phyloP scores from a whole-genome alignment of 1,284 basidiomycete genomes.

The Trichosporon sp. region DNA sequence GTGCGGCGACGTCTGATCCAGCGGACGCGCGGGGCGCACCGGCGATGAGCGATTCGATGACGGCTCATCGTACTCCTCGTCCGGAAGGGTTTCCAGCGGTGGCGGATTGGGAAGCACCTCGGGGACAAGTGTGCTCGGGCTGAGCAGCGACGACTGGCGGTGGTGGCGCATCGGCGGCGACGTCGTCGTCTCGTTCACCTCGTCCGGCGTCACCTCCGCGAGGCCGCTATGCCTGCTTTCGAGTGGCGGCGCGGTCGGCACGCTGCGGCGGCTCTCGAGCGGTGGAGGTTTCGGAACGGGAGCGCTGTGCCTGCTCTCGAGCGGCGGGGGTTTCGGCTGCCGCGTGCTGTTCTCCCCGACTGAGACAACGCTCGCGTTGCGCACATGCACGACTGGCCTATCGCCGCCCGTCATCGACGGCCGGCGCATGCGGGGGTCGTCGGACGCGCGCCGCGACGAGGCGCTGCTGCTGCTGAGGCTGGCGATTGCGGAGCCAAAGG shows the following conservation, averaged over 20 bases:
- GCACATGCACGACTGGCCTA: neutral
- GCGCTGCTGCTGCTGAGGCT: neutral
- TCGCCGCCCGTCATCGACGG: neutral
- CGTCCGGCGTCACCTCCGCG: slow-evolving; percentile 13
- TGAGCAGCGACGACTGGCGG: slow-evolving; percentile 12
- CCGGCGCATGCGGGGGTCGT: neutral
- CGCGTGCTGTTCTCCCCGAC: neutral
- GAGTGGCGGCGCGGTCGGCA: neutral
- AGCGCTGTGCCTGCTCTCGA: neutral
- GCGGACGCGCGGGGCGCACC: slow-evolving; percentile 8
- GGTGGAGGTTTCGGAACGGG: neutral
- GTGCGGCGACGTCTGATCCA: slow-evolving; percentile 6
- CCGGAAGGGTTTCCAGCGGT: neutral
- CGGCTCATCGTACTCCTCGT: slow-evolving; percentile 1
- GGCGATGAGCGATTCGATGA: slow-evolving; percentile 21
- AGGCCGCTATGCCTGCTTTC: slow-evolving; percentile 5
- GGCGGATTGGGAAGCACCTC: neutral
- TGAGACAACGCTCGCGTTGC: neutral
- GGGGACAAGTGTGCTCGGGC: slow-evolving; percentile 11
- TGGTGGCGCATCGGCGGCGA: neutral
- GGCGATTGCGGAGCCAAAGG: neutral
- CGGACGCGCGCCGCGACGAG: neutral
- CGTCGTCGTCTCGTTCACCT: slow-evolving; percentile 15
- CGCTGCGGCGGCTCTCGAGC: neutral
- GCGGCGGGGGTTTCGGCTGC: neutral